A percentile compares a stretch with the other conserved stretches of the same genome.
phyloP scores from a whole-genome alignment of 2,329 filamentous ascomycete genomes.

The Neopestalotiopsis sp. region DNA sequence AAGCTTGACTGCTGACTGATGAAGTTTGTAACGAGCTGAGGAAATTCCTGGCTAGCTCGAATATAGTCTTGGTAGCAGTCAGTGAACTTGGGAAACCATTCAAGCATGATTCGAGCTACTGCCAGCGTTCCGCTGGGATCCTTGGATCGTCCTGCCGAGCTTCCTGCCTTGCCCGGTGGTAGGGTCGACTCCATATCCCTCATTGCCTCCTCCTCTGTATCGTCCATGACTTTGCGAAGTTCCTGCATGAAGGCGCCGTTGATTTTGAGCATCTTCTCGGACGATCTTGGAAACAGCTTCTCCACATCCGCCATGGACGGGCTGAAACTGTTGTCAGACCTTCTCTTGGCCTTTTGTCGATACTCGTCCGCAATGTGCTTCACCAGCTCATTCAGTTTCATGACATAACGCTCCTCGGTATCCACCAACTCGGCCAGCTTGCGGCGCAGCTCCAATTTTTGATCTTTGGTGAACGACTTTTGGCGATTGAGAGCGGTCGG shows the following conservation, averaged over 20 bases:
- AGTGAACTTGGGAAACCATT: conserved; percentile 93
- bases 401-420: conserved; percentile 93
- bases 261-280: conserved; percentile 80
- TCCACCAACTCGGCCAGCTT: conserved; percentile 91
- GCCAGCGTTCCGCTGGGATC: conserved; percentile 80
- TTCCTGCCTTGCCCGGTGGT: conserved; percentile 50
- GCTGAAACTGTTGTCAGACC: conserved; percentile 66
- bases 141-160: conserved; percentile 53
- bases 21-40: conserved; percentile 79
- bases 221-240: conserved; percentile 77
- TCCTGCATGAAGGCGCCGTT: conserved; percentile 83
- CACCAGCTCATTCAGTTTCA: conserved; percentile 84
- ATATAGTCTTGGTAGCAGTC: conserved; percentile 94
- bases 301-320: conserved; percentile 75
- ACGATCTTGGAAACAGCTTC: conserved; percentile 79
- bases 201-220: conserved; percentile 81
- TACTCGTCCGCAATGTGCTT: conserved; percentile 83
- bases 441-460: conserved; percentile 84
- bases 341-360: conserved; percentile 68
- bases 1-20: conserved; percentile 84
- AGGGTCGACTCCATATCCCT: conserved; percentile 72
- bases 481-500: conserved; percentile 80
- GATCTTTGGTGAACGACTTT: conserved; percentile 77
- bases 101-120: conserved; percentile 81
- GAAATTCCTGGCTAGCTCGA: conserved; percentile 85